These are phyloP conservation scores for Megacollybia marginata DNA, from an alignment of 768 basidiomycete genomes.

Conservation along the genomic window DNA sequence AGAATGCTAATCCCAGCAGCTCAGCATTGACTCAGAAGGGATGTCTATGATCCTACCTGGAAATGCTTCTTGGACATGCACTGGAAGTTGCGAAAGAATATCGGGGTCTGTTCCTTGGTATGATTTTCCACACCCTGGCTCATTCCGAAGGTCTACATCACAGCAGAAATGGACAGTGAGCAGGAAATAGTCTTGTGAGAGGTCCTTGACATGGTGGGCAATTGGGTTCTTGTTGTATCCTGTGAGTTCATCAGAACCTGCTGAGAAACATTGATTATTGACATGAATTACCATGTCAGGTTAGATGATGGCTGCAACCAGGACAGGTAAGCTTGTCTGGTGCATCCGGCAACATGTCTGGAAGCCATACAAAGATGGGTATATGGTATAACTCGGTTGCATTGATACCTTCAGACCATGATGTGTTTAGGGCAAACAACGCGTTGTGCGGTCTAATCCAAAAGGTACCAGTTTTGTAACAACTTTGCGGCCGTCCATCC, in stretches of 20 bases:
- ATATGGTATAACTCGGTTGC: no score
- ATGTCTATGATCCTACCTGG: conserved; percentile 6
- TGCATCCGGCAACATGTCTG: no score
- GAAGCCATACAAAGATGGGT: no score
- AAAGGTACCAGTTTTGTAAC: background rate
- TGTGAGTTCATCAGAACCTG: background rate
- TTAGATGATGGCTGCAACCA: background rate
- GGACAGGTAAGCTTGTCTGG: background rate
- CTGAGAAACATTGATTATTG: background rate
- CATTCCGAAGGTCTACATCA: no score
- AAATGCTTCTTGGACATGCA: conserved; percentile 8
- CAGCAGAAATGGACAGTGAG: no score
- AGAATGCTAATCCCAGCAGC: background rate
- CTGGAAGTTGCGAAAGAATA: no score
- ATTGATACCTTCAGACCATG: background rate
- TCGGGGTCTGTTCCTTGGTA: conserved; percentile 9
- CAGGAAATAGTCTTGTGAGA: no score
- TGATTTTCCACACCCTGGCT: conserved; percentile 7
- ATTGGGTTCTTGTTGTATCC: no score
- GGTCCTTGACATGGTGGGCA: no score
- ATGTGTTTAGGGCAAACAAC: background rate
- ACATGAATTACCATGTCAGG: background rate
- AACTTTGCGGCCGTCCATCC: background rate
- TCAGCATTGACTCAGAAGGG: background rate
- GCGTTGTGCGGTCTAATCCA: background rate